Conservation (phyloP, 2,329 filamentous ascomycete genomes). For the Didymella arachidicola region DNA sequence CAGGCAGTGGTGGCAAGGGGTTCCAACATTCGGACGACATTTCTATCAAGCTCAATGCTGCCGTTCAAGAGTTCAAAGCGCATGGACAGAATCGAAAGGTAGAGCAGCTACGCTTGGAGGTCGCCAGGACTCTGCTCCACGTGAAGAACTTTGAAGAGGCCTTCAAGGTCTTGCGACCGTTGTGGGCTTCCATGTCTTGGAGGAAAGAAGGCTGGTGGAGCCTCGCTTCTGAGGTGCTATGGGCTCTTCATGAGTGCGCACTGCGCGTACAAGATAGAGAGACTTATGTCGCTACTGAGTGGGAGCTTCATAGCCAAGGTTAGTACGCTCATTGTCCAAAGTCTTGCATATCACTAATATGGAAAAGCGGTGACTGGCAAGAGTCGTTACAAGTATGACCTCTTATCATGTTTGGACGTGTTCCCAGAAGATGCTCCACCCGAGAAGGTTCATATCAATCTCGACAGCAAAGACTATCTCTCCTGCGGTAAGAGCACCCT, state of each 20-base stretch:
- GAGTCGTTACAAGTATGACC: conserved; percentile 52
- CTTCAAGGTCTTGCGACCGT: conserved; percentile 58
- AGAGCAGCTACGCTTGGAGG: conserved; percentile 63
- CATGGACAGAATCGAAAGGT: conserved; percentile 62
- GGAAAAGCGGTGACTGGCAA: conserved; percentile 42
- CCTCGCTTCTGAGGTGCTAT: conserved; percentile 62
- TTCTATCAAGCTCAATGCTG: conserved; percentile 55
- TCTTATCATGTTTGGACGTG: conserved; percentile 56
- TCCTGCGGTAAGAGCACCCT: conserved; percentile 57
- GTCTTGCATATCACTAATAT: conserved; percentile 21
- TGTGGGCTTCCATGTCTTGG: conserved; percentile 67
- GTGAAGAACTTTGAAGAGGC: conserved; percentile 61
- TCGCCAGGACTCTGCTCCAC: conserved; percentile 62
- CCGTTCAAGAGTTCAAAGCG: conserved; percentile 60
- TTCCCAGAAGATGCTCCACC: conserved; percentile 46
- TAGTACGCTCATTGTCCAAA: conserved; percentile 2
- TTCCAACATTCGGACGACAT: conserved; percentile 63
- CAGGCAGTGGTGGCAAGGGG: conserved; percentile 49
- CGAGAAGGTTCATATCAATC: conserved; percentile 55
- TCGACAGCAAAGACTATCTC: conserved; percentile 58
- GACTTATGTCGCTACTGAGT: conserved; percentile 62
- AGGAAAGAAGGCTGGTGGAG: conserved; percentile 67
- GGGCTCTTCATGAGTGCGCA: conserved; percentile 63
- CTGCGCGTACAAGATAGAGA: conserved; percentile 55
- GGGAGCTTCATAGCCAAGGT: conserved; percentile 60